Evolutionary conservation across 257 asterid species (phyloP), one percentile per base, ranked within the genome.

Genomic region (Scutellaria minor): DNA sequence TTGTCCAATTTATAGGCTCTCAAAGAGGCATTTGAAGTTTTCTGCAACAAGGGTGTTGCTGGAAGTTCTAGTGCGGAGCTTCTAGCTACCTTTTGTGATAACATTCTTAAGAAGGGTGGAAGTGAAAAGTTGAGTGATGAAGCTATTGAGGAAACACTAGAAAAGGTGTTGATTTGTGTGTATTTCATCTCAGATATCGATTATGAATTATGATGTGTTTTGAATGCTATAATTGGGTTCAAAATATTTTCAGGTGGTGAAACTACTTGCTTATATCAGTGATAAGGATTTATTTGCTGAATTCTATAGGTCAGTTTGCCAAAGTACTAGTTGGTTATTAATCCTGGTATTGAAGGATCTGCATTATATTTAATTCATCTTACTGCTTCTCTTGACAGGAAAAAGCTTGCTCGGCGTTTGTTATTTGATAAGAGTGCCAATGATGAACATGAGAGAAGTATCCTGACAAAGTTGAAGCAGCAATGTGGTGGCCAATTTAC

Each of bases 401-500:
- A 94, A 80, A 94, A 91, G 86, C 96, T 94, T 74, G 96, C 99
- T 51, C 88, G 99, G 13, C 89, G 99, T 11, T 82, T 94, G 52
- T 72, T 94, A 83, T 94, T 91, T 82, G 99, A 94, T 74, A 91
- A 94, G 83, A 94, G 97, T 81, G 99, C 99, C 42, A 91, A 91
- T 72, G 99, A 94, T 76, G 97, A 94, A 80, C 99, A 94, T 71
- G 99, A 91, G 80, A 94, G 98, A 82, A 89, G 97, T 79, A 91
- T 94, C 66, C 73, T 94, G 35, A 94, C 98, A 60, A 94, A 94
- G 81, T 74, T 94, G 88, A 94, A 94, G 86, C 99, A 94, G 82
- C 99, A 94, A 84, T 94, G 97, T 73, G 99, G 99, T 72, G 97
- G 97, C n/a, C 97, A 94, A 73, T 94, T 94, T 82, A 91, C 99